These are phyloP conservation scores for Fusarium sp. DNA, from an alignment of 2,329 filamentous ascomycete species.

Conservation along the genomic window DNA sequence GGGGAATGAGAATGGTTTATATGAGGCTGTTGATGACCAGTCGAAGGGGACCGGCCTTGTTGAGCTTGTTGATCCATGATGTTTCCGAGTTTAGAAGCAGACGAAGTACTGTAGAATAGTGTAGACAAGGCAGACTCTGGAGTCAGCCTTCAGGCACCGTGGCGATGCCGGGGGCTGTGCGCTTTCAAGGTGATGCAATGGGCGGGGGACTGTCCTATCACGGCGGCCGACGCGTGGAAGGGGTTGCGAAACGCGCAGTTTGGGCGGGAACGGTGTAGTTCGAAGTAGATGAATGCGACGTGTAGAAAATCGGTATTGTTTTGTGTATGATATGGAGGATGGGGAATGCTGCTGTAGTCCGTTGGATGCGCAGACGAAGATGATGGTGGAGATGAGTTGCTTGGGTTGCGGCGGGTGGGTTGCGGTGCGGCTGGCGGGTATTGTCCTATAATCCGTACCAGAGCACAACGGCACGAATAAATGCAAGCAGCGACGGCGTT, in stretches of 20 bases:
- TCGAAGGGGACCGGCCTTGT: slow-evolving; percentile 68
- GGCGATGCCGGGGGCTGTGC: slow-evolving; percentile 55
- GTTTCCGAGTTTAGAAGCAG: slow-evolving; percentile 45
- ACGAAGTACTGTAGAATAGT: slow-evolving; percentile 27
- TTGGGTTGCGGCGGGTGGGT: slow-evolving; percentile 19
- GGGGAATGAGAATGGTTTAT: slow-evolving; percentile 75
- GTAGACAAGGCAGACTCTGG: slow-evolving; percentile 53
- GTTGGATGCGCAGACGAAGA: slow-evolving; percentile 12
- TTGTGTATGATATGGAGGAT: slow-evolving; percentile 6
- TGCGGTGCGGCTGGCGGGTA: slow-evolving; percentile 28
- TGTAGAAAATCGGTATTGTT: slow-evolving; percentile 17
- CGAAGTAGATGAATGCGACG: slow-evolving; percentile 32
- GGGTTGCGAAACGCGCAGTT: slow-evolving; percentile 35
- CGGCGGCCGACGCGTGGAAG: slow-evolving; percentile 42
- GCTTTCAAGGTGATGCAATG: slow-evolving; percentile 44
- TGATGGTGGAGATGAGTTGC: slow-evolving; percentile 32
- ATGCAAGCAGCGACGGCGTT: slow-evolving; percentile 13
- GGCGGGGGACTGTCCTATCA: slow-evolving; percentile 43
- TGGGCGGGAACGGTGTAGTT: slow-evolving; percentile 20
- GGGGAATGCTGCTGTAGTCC: neutral
- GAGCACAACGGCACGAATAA: neutral
- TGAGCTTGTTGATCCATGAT: slow-evolving; percentile 55
- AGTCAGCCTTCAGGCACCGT: slow-evolving; percentile 56
- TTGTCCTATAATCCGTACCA: slow-evolving; percentile 8
- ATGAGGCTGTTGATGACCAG: slow-evolving; percentile 65